A percentile compares a stretch with the other conserved stretches of the same genome.
phyloP scores from a whole-genome alignment of 1,284 basidiomycete genomes.

The Boletus mariae region DNA sequence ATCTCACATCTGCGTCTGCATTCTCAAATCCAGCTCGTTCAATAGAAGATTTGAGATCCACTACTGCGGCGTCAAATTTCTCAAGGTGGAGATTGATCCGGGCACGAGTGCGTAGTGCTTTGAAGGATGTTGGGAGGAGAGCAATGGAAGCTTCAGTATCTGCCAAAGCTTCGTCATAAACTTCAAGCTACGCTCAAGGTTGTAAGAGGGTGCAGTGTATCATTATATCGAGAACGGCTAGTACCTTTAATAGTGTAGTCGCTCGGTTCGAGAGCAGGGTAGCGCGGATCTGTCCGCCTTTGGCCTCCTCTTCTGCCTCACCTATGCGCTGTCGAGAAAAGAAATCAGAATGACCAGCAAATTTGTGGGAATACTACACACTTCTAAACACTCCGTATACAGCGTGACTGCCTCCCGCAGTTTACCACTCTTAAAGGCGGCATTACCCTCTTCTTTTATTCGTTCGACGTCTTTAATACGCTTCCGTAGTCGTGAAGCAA shows the following conservation, averaged over 20 bases:
- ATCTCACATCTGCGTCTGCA: constrained; percentile 57
- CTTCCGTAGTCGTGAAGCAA: constrained; percentile 69
- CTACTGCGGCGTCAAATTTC: constrained; percentile 67
- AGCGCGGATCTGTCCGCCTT: constrained; percentile 73
- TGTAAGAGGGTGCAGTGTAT: constrained; percentile 6
- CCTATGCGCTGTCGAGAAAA: constrained; percentile 50
- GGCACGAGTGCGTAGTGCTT: constrained; percentile 82
- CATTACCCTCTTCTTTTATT: constrained; percentile 83
- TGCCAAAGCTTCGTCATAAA: constrained; percentile 62
- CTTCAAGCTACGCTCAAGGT: constrained; percentile 47
- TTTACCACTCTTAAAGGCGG: constrained; percentile 64
- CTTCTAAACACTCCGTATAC: constrained; percentile 70
- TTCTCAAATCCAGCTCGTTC: constrained; percentile 64
- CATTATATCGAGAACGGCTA: constrained; percentile 1
- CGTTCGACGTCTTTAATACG: constrained; percentile 77
- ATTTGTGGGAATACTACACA: constrained; percentile 23
- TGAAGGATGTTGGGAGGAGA: constrained; percentile 69
- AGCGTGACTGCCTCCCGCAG: constrained; percentile 63
- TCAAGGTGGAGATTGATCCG: constrained; percentile 75
- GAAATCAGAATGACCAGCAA: not conserved
- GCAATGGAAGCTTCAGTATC: constrained; percentile 70
- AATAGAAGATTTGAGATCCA: constrained; percentile 76
- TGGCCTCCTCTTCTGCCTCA: constrained; percentile 59
- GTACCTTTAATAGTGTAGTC: constrained; percentile 73
- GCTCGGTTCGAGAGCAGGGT: constrained; percentile 82